Base-by-base conservation (phyloP, 768 basidiomycete species). In the Podaxis sp. region DNA sequence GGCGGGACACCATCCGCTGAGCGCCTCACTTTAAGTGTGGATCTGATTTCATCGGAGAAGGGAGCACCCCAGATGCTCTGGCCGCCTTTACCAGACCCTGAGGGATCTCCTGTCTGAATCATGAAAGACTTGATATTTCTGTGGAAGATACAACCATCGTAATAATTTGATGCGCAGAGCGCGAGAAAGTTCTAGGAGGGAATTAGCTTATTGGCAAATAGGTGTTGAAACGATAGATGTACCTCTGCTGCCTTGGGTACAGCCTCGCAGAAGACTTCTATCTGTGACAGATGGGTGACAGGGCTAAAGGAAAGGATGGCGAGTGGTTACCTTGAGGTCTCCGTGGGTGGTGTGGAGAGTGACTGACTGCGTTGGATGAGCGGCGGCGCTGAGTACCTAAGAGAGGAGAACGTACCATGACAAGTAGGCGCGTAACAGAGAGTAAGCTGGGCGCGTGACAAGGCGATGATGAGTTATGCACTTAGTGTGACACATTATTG, bases 121-220 rank as follows among this genome's bases (percentile, higher is more conserved):
- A 99, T 99, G 78, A 99, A 99, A 22, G 88, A 89, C 68, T 88
- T 94, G 80, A 99, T 98, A 73, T 94, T 99, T 48, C 95, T 85
- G 73, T 98, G 96, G 71, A 96, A 98, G 17, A 95, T 75, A 69
- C 87, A 92, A 58, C 82, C 81, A 73, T 97, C 84, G 74, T 93
- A 99, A 69, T 88, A 89, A 33, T 88, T 89, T 7, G 94, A 90
- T 17, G 95, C 97, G 70, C 93, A 95, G 13, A 99, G 82, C 0
- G 95, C 96, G 13, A 99, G 81, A 71, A 99, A 99, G 75, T 99
- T 99, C 95, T 97, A 69, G 37, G 15, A 49, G 22, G 44, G 58
- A 59, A 64, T 44, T 56, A 63, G 63, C 53, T 55, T 60, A 63
- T 57, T 41, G 58, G 61, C 15, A 41, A 58, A 51, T 28, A 37